A percentile compares a stretch with the other conserved stretches of the same genome.
Evolutionary conservation across 169 alveolate genomes (phyloP).

Genomic region (Babesia bovis): DNA sequence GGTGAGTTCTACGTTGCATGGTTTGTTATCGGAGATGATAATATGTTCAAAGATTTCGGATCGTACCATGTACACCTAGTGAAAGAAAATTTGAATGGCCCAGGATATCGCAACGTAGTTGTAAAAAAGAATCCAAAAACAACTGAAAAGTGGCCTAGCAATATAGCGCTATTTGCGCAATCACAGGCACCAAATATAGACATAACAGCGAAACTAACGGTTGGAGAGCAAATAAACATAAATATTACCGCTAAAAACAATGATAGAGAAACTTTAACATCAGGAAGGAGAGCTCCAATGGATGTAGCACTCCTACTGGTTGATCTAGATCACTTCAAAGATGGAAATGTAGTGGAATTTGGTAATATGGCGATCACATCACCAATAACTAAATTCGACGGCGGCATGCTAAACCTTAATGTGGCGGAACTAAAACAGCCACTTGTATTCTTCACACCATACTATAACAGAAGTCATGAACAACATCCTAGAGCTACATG

Average conservation of each 20-base stretch:
- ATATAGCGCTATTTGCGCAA: constrained; percentile 22
- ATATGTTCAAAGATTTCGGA: background rate
- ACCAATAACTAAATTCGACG: background rate
- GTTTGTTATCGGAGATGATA: constrained; percentile 1
- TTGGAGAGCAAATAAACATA: background rate
- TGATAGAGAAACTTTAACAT: background rate
- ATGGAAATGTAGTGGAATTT: background rate
- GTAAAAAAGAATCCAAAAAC: background rate
- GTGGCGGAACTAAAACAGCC: background rate
- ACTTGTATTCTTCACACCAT: constrained; percentile 15
- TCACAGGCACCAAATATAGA: background rate
- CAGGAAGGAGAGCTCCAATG: background rate
- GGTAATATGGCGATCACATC: constrained; percentile 11
- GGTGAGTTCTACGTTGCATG: background rate
- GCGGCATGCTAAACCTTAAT: background rate
- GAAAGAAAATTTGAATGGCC: background rate
- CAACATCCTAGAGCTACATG: background rate
- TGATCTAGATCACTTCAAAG: constrained; percentile 18
- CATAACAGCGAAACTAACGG: background rate
- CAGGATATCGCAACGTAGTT: background rate
- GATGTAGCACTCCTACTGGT: constrained; percentile 18
- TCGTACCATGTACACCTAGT: constrained; percentile 15
- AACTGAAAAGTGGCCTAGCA: background rate
- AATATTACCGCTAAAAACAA: background rate
- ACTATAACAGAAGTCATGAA: background rate